Conservation (phyloP, 352 stramenopile species). For the Halophytophthora polymorphica region DNA sequence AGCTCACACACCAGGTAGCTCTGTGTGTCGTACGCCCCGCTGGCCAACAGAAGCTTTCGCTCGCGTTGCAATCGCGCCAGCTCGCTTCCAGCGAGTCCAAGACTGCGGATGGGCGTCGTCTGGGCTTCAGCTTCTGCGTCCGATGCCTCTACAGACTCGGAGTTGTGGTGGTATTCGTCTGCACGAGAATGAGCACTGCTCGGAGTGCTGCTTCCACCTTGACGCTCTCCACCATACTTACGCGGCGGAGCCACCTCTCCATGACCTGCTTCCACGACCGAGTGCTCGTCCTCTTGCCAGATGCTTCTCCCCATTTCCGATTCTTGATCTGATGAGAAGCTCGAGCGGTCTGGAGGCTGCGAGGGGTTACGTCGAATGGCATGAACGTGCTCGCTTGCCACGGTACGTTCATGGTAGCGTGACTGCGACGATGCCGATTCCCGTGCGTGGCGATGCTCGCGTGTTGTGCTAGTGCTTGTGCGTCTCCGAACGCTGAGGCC, state of each 20-base stretch:
- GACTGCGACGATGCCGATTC: slow-evolving; percentile 9
- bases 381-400: slow-evolving; percentile 9
- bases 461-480: not conserved
- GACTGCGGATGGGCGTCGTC: not conserved
- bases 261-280: slow-evolving; percentile 7
- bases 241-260: not conserved
- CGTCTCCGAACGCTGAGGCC: slow-evolving; percentile 31
- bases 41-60: slow-evolving; percentile 53
- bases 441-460: slow-evolving; percentile 6
- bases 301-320: slow-evolving; percentile 6
- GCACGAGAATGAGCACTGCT: not conserved
- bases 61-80: slow-evolving; percentile 51
- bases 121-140: not conserved
- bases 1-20: slow-evolving; percentile 70
- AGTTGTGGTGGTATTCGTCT: not conserved
- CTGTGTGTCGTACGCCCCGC: slow-evolving; percentile 53
- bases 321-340: slow-evolving; percentile 9
- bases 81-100: slow-evolving; percentile 16
- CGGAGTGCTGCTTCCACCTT: not conserved
- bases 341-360: not conserved
- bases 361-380: slow-evolving; percentile 7
- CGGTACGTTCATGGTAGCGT: slow-evolving; percentile 7
- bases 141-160: not conserved
- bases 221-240: not conserved
- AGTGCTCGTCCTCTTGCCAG: slow-evolving; percentile 9